Evolutionary conservation across 2,329 filamentous ascomycete genomes (phyloP).

Genomic region (Aspergillus tubingensis): DNA sequence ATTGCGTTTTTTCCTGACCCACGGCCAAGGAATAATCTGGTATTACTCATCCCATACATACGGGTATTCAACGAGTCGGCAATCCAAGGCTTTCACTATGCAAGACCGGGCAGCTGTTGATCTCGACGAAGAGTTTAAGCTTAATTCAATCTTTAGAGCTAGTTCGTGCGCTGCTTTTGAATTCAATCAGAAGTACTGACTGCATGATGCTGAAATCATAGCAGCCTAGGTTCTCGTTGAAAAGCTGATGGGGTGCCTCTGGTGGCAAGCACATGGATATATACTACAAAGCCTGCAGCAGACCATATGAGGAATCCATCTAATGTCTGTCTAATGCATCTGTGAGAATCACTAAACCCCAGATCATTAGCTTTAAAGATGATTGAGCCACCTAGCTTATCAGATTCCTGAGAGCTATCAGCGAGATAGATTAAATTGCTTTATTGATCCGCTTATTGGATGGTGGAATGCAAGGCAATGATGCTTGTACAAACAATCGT

Average conservation of each 20-base stretch:
- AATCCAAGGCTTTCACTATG: neutral
- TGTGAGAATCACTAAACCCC: neutral
- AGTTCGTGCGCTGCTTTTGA: neutral
- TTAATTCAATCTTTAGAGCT: neutral
- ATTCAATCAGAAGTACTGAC: neutral
- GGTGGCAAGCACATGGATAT: neutral
- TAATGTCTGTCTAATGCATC: neutral
- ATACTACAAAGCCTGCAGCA: neutral
- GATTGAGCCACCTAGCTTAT: neutral
- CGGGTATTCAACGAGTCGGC: neutral
- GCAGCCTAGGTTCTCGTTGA: neutral
- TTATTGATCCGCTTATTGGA: neutral
- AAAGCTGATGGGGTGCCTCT: too few relatives aligned
- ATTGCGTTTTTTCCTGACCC: neutral
- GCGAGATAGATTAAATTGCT: neutral
- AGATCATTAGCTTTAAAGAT: neutral
- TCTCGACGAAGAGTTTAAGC: neutral
- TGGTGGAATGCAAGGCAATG: neutral
- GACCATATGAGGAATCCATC: neutral
- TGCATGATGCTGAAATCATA: too few relatives aligned
- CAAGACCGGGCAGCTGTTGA: neutral
- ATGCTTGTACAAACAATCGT: neutral
- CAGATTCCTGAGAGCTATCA: neutral
- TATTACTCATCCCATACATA: conserved; percentile 1
- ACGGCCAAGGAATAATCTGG: neutral